These are phyloP conservation scores for Carex myosuroides DNA, from an alignment of 176 grass and related monocot species.

Conservation along the genomic window DNA sequence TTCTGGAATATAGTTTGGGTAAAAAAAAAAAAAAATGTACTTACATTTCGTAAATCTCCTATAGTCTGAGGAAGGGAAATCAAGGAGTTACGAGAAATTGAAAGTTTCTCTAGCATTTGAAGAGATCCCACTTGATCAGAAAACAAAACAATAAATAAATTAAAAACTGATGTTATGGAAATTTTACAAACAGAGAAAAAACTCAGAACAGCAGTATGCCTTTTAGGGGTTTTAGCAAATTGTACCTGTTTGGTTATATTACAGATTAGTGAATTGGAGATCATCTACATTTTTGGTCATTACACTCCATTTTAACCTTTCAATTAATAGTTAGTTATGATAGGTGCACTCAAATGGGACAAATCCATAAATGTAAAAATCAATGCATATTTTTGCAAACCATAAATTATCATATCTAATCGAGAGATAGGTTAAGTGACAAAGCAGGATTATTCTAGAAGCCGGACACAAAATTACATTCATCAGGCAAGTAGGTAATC, in stretches of 20 bases:
- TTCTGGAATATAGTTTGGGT: not conserved
- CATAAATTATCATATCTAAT: not conserved
- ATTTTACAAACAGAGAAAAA: not conserved
- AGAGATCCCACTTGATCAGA: constrained; percentile 69
- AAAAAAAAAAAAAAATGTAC: constrained; percentile 25
- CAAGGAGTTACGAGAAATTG: constrained; percentile 70
- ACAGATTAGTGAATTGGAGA: not conserved
- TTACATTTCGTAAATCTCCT: constrained; percentile 78
- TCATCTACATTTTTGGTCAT: not conserved
- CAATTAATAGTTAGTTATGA: not conserved
- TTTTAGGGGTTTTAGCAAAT: not conserved
- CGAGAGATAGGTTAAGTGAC: not conserved
- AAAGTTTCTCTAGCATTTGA: constrained; percentile 70
- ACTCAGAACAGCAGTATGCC: not conserved
- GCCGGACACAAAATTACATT: constrained; percentile 47
- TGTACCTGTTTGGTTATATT: not conserved
- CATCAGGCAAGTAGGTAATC: constrained; percentile 64
- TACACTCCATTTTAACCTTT: not conserved
- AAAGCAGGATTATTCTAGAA: not conserved
- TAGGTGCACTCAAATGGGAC: not conserved
- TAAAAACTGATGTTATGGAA: not conserved
- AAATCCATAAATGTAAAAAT: not conserved
- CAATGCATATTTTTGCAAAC: not conserved
- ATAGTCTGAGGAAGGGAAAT: constrained; percentile 58
- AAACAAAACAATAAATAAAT: constrained; percentile 28